Evolutionary conservation across 225 moss, liverwort and hornwort species (phyloP).

Genomic region (Lunularia cruciata): DNA sequence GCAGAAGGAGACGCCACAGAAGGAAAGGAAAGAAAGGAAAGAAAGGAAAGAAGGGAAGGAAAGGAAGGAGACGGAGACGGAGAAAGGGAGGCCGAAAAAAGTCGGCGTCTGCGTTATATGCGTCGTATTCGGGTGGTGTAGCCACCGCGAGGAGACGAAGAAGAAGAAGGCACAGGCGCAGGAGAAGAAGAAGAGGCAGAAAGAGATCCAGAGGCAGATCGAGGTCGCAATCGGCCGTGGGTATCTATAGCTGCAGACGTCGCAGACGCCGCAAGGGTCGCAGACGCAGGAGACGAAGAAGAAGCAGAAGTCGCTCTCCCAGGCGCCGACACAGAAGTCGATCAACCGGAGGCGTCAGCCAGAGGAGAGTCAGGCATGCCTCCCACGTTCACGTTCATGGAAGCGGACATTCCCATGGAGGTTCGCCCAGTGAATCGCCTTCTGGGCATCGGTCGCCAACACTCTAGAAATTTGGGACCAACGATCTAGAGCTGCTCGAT

Average conservation of each 20-base stretch:
- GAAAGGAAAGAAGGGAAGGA: neutral
- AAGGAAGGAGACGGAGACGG: neutral
- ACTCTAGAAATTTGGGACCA: too few relatives aligned
- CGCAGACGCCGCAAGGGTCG: neutral
- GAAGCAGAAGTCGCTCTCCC: conserved; percentile 8
- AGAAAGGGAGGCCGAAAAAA: neutral
- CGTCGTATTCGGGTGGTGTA: neutral
- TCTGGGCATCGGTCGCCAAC: conserved; percentile 8
- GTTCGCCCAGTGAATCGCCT: conserved; percentile 1
- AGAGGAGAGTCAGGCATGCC: neutral
- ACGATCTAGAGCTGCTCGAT: neutral
- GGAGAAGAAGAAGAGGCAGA: neutral
- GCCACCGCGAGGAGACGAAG: conserved; percentile 7
- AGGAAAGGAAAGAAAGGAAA: neutral
- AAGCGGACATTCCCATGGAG: neutral
- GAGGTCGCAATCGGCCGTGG: neutral
- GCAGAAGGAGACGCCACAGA: neutral
- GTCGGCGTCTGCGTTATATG: neutral
- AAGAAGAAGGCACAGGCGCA: conserved; percentile 14
- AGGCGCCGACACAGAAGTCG: conserved; percentile 5
- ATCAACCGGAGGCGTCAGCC: neutral
- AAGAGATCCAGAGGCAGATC: neutral
- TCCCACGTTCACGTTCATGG: conserved; percentile 8
- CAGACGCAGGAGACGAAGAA: neutral
- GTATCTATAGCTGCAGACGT: neutral